Evolutionary conservation across 2,329 filamentous ascomycete genomes (phyloP), one percentile per base, ranked within the genome.

Genomic region (Septoria linicola): DNA sequence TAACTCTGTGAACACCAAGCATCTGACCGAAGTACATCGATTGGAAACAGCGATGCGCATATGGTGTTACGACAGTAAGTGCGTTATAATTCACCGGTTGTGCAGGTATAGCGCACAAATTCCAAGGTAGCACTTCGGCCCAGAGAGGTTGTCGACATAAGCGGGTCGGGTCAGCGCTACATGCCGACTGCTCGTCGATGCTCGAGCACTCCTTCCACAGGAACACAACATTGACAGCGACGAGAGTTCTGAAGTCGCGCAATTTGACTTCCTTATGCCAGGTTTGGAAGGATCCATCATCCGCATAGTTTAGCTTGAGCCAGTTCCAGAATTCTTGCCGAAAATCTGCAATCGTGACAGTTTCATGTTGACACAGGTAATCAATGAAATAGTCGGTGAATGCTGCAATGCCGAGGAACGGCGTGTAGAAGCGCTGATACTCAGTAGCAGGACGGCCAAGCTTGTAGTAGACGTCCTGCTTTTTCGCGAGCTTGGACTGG

Each of bases 321-420:
- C 85, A 90, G 0, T 53, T 45, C 25, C 70, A 66, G 57, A 93
- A 93, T 0, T 73, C 60, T 0, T 51, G 50, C 7, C 74, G 71
- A 56, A 93, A 91, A 44, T 82, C 70, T 2, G 70, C 48, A 0
- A 90, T 71, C 0, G 69, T 67, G 1, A 86, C 76, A 3, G 41
- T 10, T 7, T 65, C 59, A 1, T 56, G 47, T 3, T 65, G 51
- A 1, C 67, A 59, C 41, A 87, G 72, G 58, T 79, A 93, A 55
- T 90, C 85, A 1, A 90, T 75, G 19, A 87, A 77, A 60, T 89
- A 82, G 63, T 91, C 92, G 0, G 80, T 76, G 0, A 93, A 71
- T 45, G 85, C 77, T 0, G 82, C 84, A 1, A 91, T 68, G 87
- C 87, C 93, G 0, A 83, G 53, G 54, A 89, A 92, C 0, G 80